These are phyloP conservation scores for Hansfordia pulvinata DNA, from an alignment of 2,329 filamentous ascomycete genomes.

Conservation along the genomic window DNA sequence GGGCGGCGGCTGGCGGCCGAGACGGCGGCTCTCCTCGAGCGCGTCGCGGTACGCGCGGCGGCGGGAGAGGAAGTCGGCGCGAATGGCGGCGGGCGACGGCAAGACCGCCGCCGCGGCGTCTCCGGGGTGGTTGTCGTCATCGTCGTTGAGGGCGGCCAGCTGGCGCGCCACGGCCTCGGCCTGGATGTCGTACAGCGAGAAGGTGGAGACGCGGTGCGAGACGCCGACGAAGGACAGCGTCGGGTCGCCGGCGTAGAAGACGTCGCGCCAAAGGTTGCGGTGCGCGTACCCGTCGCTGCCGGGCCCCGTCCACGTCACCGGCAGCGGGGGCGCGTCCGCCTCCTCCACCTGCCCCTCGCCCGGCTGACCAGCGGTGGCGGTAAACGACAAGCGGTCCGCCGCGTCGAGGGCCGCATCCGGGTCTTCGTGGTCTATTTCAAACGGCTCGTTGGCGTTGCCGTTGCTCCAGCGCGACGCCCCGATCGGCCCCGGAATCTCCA, in stretches of 20 bases:
- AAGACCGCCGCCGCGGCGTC: conserved; percentile 27
- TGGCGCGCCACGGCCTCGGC: conserved; percentile 46
- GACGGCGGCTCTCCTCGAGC: conserved; percentile 10
- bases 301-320: too few species aligned
- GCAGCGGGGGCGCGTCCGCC: too few species aligned
- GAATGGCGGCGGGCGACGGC: conserved; percentile 27
- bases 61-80: conserved; percentile 16
- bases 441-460: too few species aligned
- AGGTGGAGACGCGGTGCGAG: conserved; percentile 53
- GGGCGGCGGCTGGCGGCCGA: conserved; percentile 15
- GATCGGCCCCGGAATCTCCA: conserved; percentile 27
- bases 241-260: conserved; percentile 58
- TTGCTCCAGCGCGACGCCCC: too few species aligned
- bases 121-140: too few species aligned
- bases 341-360: conserved; percentile 34
- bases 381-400: too few species aligned
- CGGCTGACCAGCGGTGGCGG: conserved; percentile 26
- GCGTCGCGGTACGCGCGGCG: too few species aligned
- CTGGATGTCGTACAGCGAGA: conserved; percentile 59
- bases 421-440: too few species aligned
- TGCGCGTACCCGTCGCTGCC: conserved; percentile 46
- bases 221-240: conserved; percentile 50
- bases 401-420: too few species aligned
- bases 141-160: too few species aligned
- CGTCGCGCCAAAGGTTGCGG: conserved; percentile 58